Percentiles rank a stretch among this genome's conserved stretches.
These are phyloP conservation scores for Silene noctiflora DNA, from an alignment of 179 eudicot species.

Conservation along the genomic window DNA sequence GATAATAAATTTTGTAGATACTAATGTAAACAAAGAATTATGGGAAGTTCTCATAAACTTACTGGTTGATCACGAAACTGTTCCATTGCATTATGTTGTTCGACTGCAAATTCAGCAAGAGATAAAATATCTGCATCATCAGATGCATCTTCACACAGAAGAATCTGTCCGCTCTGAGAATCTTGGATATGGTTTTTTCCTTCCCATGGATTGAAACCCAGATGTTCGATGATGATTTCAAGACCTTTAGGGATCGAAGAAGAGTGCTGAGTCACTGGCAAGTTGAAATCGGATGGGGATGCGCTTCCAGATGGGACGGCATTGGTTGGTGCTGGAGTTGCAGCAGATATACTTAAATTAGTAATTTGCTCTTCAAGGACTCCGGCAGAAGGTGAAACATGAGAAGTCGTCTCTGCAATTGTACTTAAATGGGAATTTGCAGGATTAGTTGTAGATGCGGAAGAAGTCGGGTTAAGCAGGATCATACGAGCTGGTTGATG, in stretches of 20 bases:
- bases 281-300: background rate
- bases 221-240: conserved; percentile 19
- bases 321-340: background rate
- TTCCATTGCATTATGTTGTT: conserved; percentile 25
- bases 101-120: conserved; percentile 32
- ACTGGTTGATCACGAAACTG: conserved; percentile 17
- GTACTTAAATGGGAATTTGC: no score
- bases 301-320: background rate
- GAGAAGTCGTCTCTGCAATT: no score
- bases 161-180: background rate
- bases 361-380: background rate
- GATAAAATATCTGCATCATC: conserved; percentile 24
- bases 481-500: background rate
- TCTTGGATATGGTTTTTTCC: background rate
- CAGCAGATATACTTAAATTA: background rate
- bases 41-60: no score
- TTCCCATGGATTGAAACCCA: conserved; percentile 30
- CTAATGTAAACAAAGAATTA: no score
- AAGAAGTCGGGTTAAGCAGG: background rate
- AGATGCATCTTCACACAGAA: conserved; percentile 23
- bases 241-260: conserved; percentile 23
- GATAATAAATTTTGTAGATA: background rate
- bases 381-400: background rate
- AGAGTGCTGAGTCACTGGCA: no score
- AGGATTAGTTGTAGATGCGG: no score